Percentiles rank a stretch among this genome's conserved stretches.
Evolutionary conservation across 75 land plant species (phyloP).

Genomic region (Adiantum capillusveneris): DNA sequence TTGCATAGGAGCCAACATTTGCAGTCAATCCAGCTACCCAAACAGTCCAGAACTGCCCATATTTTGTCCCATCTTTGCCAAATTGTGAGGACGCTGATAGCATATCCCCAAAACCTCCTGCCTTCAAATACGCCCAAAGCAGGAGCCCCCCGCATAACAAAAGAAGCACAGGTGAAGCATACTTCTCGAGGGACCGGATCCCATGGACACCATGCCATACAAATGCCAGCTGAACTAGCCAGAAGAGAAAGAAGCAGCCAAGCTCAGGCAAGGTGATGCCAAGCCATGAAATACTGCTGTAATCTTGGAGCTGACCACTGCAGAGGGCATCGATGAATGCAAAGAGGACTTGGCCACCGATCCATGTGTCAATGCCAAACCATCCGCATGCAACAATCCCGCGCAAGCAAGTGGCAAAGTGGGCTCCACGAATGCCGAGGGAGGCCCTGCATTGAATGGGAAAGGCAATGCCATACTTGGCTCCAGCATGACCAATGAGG

Average conservation of each 20-base stretch:
- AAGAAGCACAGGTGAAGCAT: conserved; percentile 45
- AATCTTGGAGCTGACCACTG: neutral
- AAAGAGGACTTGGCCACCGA: conserved; percentile 43
- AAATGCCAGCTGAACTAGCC: conserved; percentile 29
- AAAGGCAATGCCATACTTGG: conserved; percentile 40
- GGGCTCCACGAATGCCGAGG: conserved; percentile 46
- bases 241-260: conserved; percentile 36
- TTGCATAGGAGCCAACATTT: conserved; percentile 19
- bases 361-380: conserved; percentile 55
- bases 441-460: conserved; percentile 36
- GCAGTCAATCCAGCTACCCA: conserved; percentile 51
- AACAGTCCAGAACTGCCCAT: conserved; percentile 30
- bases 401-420: conserved; percentile 33
- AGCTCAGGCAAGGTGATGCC: conserved; percentile 27
- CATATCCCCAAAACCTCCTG: conserved; percentile 52
- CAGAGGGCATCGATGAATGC: conserved; percentile 17
- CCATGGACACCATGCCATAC: conserved; percentile 36
- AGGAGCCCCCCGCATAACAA: conserved; percentile 21
- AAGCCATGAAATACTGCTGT: conserved; percentile 14
- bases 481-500: conserved; percentile 31
- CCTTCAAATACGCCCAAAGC: conserved; percentile 41
- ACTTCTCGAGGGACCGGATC: conserved; percentile 25
- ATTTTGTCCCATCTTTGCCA: conserved; percentile 23
- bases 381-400: conserved; percentile 52
- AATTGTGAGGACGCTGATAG: conserved; percentile 29